Conservation (phyloP, 805 yeast species). For the Ogataea chonburiensis region DNA sequence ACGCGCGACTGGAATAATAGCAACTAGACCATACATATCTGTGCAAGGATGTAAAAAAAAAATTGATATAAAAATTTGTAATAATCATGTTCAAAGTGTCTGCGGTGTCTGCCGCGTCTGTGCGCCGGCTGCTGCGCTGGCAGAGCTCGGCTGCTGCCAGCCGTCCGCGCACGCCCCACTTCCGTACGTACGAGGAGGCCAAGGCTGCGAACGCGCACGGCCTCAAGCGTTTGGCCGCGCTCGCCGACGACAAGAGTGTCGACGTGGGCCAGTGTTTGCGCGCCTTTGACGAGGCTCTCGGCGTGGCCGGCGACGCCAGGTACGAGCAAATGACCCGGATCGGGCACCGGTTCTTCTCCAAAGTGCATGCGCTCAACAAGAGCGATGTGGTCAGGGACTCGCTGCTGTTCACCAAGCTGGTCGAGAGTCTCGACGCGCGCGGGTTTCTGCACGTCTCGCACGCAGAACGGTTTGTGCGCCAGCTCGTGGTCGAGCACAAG, state of each 20-base stretch:
- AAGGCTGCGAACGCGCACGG: neutral
- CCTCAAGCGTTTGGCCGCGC: neutral
- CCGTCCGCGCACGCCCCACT: neutral
- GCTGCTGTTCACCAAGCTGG: constrained; percentile 22
- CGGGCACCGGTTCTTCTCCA: constrained; percentile 12
- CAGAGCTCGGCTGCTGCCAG: neutral
- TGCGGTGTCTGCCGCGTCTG: neutral
- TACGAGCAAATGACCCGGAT: neutral
- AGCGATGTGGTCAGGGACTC: constrained; percentile 23
- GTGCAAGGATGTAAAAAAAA: constrained; percentile 6
- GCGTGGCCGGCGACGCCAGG: neutral
- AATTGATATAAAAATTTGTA: neutral
- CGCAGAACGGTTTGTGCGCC: constrained; percentile 24
- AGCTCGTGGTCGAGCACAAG: constrained; percentile 26
- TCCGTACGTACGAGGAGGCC: constrained; percentile 2
- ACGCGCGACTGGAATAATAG: constrained; percentile 20
- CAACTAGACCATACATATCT: neutral
- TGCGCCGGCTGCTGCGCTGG: neutral
- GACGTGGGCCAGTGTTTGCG: constrained; percentile 2
- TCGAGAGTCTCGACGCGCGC: constrained; percentile 19
- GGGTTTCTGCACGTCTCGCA: constrained; percentile 30
- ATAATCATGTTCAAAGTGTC: constrained; percentile 1
- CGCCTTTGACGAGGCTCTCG: constrained; percentile 2
- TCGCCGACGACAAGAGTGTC: constrained; percentile 3
- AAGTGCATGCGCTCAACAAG: constrained; percentile 12